Evolutionary conservation across 2,329 filamentous ascomycete genomes (phyloP).

Genomic region (Zopfia rhizophila): DNA sequence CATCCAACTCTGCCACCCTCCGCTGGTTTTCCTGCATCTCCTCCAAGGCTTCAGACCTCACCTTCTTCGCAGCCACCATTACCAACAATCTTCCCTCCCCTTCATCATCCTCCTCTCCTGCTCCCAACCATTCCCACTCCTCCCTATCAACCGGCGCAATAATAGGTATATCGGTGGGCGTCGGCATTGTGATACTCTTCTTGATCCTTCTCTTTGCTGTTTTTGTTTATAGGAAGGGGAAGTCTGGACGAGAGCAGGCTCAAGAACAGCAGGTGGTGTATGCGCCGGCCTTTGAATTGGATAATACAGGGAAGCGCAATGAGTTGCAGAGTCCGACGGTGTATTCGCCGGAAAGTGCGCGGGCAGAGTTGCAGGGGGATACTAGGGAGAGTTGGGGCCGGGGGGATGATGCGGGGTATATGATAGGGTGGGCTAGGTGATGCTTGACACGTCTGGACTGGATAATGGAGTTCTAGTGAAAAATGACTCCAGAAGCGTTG

Average conservation of each 20-base stretch:
- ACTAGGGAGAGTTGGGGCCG: slow-evolving; percentile 6
- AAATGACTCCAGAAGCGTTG: too few species aligned
- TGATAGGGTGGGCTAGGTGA: too few species aligned
- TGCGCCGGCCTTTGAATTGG: slow-evolving; percentile 6
- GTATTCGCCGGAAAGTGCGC: background rate
- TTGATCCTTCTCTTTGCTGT: slow-evolving; percentile 8
- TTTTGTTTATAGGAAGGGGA: slow-evolving; percentile 15
- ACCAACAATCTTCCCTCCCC: slow-evolving; percentile 8
- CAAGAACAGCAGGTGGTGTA: slow-evolving; percentile 1
- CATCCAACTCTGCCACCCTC: slow-evolving; percentile 18
- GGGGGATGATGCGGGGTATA: slow-evolving; percentile 7
- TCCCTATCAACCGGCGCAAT: slow-evolving; percentile 21
- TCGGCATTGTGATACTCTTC: slow-evolving; percentile 15
- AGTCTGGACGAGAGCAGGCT: background rate
- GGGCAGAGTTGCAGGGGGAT: background rate
- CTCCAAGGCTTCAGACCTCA: slow-evolving; percentile 16
- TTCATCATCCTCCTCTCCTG: background rate
- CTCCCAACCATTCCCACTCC: background rate
- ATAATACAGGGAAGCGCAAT: slow-evolving; percentile 7
- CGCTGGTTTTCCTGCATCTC: slow-evolving; percentile 25
- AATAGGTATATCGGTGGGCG: slow-evolving; percentile 23
- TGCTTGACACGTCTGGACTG: too few species aligned
- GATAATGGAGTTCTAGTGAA: too few species aligned
- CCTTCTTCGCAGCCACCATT: slow-evolving; percentile 21
- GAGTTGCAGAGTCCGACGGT: slow-evolving; percentile 5